phyloP scores from a whole-genome alignment of 495 filamentous ascomycete species.

The Neurospora terricola region DNA sequence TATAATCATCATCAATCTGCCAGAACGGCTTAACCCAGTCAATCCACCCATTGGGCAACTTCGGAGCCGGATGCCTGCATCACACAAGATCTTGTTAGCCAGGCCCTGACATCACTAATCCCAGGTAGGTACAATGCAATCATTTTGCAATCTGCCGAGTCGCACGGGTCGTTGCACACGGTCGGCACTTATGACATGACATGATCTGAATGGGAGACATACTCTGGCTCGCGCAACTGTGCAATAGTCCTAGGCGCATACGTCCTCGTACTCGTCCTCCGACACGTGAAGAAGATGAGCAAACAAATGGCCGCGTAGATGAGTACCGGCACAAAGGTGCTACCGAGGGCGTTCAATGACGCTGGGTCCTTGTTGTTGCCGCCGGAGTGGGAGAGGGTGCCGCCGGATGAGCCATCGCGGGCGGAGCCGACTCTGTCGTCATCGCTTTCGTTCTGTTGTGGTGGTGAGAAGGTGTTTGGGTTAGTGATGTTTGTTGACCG shows the following conservation, averaged over 20 bases:
- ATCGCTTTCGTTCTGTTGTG: conserved; percentile 14
- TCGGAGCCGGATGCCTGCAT: conserved; percentile 51
- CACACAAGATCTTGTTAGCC: conserved; percentile 10
- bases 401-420: conserved; percentile 15
- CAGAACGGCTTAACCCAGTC: conserved; percentile 56
- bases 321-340: conserved; percentile 43
- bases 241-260: conserved; percentile 24
- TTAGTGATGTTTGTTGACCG: not conserved
- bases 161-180: not conserved
- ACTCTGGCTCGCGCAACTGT: conserved; percentile 20
- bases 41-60: conserved; percentile 55
- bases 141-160: not conserved
- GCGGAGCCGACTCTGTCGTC: conserved; percentile 20
- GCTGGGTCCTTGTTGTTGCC: conserved; percentile 5
- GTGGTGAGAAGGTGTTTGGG: not conserved
- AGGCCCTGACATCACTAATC: not conserved
- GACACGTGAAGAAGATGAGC: conserved; percentile 18
- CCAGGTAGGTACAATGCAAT: not conserved
- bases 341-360: conserved; percentile 30
- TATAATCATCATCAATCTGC: conserved; percentile 49
- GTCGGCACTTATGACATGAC: not conserved
- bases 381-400: conserved; percentile 14
- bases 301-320: conserved; percentile 26
- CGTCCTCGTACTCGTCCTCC: conserved; percentile 21
- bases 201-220: conserved; percentile 1